phyloP scores from a whole-genome alignment of 225 moss, liverwort and hornwort genomes.

The Marchantia paleacea region DNA sequence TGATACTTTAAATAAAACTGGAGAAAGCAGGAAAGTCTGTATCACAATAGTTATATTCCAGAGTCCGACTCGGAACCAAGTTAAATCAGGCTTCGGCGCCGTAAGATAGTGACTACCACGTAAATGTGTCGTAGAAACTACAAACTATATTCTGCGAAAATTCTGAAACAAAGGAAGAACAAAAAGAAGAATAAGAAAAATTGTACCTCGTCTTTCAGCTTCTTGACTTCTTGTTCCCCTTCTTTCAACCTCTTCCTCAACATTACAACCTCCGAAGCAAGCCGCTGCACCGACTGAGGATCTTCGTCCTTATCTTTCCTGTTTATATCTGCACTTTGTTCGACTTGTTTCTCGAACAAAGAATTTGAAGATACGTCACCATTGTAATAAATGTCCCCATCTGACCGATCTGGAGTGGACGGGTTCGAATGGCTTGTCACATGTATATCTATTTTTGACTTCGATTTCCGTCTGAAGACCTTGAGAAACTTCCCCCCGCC shows the following conservation, averaged over 20 bases:
- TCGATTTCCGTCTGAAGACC: not conserved
- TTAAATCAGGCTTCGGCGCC: too few relatives aligned
- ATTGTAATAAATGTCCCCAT: not conserved
- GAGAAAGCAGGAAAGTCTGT: too few relatives aligned
- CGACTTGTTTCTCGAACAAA: not conserved
- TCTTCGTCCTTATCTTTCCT: not conserved
- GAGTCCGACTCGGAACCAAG: too few relatives aligned
- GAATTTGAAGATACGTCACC: not conserved
- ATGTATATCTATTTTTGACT: not conserved
- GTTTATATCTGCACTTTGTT: not conserved
- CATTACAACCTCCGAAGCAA: not conserved
- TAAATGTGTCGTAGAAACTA: too few relatives aligned
- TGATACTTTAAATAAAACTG: not conserved
- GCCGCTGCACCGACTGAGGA: not conserved
- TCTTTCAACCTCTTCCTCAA: not conserved
- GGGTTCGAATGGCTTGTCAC: not conserved
- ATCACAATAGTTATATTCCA: too few relatives aligned
- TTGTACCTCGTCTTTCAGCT: conserved; percentile 15
- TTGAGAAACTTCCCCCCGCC: not conserved
- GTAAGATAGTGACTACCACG: too few relatives aligned
- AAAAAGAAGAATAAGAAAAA: conserved; percentile 1
- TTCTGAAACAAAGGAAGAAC: conserved; percentile 5
- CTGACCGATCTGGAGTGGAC: not conserved
- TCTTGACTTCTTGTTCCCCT: conserved; percentile 1
- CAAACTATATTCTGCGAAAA: not conserved